Conservation (phyloP, 2,329 filamentous ascomycete species). For the Zasmidium angulare region DNA sequence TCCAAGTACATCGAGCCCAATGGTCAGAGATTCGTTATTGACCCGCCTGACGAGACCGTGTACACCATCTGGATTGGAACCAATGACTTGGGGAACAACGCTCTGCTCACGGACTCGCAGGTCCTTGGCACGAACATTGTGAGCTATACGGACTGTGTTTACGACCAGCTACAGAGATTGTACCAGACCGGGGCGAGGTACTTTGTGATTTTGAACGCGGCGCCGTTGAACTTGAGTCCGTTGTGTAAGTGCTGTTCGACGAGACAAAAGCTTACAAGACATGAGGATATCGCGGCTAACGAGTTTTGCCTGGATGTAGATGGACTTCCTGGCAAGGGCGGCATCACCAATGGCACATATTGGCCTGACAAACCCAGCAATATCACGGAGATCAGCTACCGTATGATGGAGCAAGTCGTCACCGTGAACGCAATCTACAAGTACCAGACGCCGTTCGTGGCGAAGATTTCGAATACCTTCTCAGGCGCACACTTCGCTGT, state of each 20-base stretch:
- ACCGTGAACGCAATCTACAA: slow-evolving; percentile 53
- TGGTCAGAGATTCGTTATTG: slow-evolving; percentile 43
- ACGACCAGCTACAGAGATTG: slow-evolving; percentile 60
- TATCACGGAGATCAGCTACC: slow-evolving; percentile 49
- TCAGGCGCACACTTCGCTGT: slow-evolving; percentile 61
- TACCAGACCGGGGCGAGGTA: slow-evolving; percentile 66
- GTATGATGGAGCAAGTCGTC: slow-evolving; percentile 54
- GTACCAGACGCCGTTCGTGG: slow-evolving; percentile 52
- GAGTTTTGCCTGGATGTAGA: too few species aligned
- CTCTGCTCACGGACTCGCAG: slow-evolving; percentile 67
- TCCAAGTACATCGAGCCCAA: slow-evolving; percentile 33
- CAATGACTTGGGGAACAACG: slow-evolving; percentile 69
- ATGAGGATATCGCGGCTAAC: too few species aligned
- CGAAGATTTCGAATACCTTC: slow-evolving; percentile 44
- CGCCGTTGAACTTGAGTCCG: slow-evolving; percentile 66
- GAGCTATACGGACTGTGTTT: slow-evolving; percentile 69
- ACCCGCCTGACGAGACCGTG: slow-evolving; percentile 60
- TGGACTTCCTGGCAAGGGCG: slow-evolving; percentile 34
- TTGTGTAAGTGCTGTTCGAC: too few species aligned
- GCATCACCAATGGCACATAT: slow-evolving; percentile 27
- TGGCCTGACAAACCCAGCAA: slow-evolving; percentile 52
- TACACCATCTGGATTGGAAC: slow-evolving; percentile 80
- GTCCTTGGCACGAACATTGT: slow-evolving; percentile 58
- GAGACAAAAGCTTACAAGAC: too few species aligned
- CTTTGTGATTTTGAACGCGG: slow-evolving; percentile 72